phyloP scores from a whole-genome alignment of 2,329 filamentous ascomycete species.

The Thielaviopsis euricoi region DNA sequence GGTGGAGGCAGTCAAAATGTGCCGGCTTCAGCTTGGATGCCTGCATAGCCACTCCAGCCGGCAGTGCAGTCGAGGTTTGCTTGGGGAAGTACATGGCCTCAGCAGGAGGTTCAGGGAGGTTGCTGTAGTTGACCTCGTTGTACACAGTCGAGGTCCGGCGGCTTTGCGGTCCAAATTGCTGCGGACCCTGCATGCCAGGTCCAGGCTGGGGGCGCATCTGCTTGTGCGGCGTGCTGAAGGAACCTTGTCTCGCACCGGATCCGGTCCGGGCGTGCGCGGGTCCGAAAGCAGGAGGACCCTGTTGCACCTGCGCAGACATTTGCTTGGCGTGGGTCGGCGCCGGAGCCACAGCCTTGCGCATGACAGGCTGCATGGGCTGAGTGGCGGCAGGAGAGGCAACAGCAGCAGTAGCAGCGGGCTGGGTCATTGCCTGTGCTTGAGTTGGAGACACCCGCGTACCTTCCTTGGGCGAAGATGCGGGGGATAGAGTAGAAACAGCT shows the following conservation, averaged over 20 bases:
- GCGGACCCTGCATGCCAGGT: no score
- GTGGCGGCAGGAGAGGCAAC: no score
- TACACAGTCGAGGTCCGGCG: conserved; percentile 22
- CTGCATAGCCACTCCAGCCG: conserved; percentile 21
- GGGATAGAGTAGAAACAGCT: conserved; percentile 27
- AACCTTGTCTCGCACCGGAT: no score
- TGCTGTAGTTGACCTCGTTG: conserved; percentile 22
- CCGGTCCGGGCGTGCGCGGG: neutral
- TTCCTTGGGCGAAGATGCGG: conserved; percentile 24
- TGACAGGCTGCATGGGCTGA: neutral
- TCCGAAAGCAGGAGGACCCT: neutral
- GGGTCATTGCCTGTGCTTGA: neutral
- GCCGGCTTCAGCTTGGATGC: conserved; percentile 28
- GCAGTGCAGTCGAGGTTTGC: neutral
- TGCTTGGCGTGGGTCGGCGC: neutral
- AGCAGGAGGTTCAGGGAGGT: conserved; percentile 19
- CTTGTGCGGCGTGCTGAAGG: no score
- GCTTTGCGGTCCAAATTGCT: neutral
- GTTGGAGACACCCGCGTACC: conserved; percentile 11
- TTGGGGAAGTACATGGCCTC: conserved; percentile 23
- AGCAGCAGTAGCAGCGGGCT: neutral
- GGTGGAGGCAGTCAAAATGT: conserved; percentile 30
- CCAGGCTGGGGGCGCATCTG: no score
- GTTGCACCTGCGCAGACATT: conserved; percentile 8
- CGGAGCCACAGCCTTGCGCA: neutral